Evolutionary conservation across 306 rosid genomes (phyloP).

Genomic region (Corylus americana): DNA sequence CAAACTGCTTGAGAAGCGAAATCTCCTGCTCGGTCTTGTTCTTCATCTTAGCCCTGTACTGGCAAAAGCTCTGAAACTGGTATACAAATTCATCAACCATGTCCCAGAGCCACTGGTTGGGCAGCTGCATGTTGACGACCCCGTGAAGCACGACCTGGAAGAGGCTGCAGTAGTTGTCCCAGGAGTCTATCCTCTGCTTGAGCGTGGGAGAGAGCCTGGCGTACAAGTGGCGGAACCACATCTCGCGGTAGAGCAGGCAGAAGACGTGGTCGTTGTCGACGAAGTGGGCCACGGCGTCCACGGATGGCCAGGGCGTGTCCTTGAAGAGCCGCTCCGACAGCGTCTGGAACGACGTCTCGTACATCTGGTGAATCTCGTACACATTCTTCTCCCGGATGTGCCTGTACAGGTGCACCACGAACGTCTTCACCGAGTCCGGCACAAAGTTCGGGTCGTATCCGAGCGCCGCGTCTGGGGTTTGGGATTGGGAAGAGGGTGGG

Average conservation of each 20-base stretch:
- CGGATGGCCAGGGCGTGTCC: slow-evolving; percentile 96
- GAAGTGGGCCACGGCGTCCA: slow-evolving; percentile 77
- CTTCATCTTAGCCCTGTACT: slow-evolving; percentile 94
- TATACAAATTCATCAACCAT: slow-evolving; percentile 98
- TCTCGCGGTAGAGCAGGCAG: slow-evolving; percentile 91
- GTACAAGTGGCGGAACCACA: slow-evolving; percentile 98
- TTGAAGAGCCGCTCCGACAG: slow-evolving; percentile 87
- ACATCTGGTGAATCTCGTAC: slow-evolving; percentile 95
- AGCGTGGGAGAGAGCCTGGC: slow-evolving; percentile 87
- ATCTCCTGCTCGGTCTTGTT: slow-evolving; percentile 80
- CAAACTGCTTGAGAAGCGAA: slow-evolving; percentile 70
- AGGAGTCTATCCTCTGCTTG: slow-evolving; percentile 87
- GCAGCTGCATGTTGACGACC: slow-evolving; percentile 92
- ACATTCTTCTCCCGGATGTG: slow-evolving; percentile 96
- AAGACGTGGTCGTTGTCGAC: slow-evolving; percentile 96
- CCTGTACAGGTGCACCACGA: slow-evolving; percentile 89
- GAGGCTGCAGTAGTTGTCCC: slow-evolving; percentile 92
- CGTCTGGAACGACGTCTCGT: slow-evolving; percentile 81
- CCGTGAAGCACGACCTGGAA: slow-evolving; percentile 96
- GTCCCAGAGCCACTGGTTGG: slow-evolving; percentile 98
- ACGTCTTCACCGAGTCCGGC: slow-evolving; percentile 78
- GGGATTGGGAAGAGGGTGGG: slow-evolving; percentile 38
- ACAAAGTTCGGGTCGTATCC: slow-evolving; percentile 94
- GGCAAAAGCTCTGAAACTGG: slow-evolving; percentile 98
- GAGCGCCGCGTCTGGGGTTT: slow-evolving; percentile 39